Percentiles rank a stretch among this genome's conserved stretches.
Conservation (phyloP, 257 asterid species). For the Nicotiana tomentosiformis region DNA sequence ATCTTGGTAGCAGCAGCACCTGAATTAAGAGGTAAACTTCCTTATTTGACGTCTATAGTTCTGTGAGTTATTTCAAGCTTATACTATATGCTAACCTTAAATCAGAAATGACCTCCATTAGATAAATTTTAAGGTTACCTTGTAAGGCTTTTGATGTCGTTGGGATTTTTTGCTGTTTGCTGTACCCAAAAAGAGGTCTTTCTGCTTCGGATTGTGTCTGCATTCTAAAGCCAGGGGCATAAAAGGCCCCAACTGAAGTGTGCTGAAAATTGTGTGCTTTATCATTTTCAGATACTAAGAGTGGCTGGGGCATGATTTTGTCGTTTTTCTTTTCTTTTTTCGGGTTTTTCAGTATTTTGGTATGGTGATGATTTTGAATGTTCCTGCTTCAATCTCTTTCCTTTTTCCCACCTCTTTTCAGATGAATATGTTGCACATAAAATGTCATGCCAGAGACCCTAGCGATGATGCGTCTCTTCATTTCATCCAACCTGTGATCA, state of each 20-base stretch:
- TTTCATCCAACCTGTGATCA: background rate
- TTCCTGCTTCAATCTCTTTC: background rate
- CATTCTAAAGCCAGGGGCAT: background rate
- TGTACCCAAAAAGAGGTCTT: background rate
- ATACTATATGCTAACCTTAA: background rate
- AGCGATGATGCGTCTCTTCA: background rate
- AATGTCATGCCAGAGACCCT: background rate
- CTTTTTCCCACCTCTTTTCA: background rate
- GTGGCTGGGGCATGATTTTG: background rate
- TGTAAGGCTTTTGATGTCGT: background rate
- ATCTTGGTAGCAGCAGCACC: slow-evolving; percentile 70
- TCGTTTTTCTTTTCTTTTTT: too few relatives aligned
- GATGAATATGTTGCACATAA: background rate
- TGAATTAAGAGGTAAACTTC: slow-evolving; percentile 11
- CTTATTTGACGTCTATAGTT: background rate
- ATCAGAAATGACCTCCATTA: background rate
- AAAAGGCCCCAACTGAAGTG: background rate
- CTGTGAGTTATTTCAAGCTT: background rate
- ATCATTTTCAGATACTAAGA: background rate
- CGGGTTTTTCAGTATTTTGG: background rate
- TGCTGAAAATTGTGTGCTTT: background rate
- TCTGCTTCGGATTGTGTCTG: background rate
- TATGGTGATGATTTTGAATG: background rate
- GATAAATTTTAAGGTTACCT: background rate
- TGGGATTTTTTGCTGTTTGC: too few relatives aligned